Conservation (phyloP, 148 eudicot genomes). For the Vaccinium darrowii region DNA sequence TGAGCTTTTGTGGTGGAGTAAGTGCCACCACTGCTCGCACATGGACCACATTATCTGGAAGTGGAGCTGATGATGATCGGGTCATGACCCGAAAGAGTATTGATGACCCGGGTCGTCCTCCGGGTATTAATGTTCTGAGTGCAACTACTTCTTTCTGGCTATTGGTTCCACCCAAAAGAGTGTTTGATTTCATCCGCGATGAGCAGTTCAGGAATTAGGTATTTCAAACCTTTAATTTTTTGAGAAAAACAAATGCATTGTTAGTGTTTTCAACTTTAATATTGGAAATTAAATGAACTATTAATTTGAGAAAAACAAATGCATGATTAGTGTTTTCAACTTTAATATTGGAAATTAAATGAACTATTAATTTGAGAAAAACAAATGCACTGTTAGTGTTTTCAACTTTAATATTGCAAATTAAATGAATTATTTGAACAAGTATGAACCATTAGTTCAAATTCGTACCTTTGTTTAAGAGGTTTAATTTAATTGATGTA, state of each 20-base stretch:
- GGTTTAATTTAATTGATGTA: no score
- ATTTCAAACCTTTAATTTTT: not conserved
- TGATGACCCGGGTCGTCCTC: slow-evolving; percentile 43
- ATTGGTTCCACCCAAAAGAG: slow-evolving; percentile 41
- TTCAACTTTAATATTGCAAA: no score
- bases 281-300: not conserved
- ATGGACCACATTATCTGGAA: slow-evolving; percentile 42
- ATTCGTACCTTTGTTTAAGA: no score
- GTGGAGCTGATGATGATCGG: slow-evolving; percentile 38
- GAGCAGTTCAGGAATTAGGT: slow-evolving; percentile 34
- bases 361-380: no score
- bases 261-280: no score
- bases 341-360: no score
- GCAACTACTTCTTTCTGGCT: slow-evolving; percentile 54
- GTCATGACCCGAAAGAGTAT: slow-evolving; percentile 42
- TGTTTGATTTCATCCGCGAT: slow-evolving; percentile 44
- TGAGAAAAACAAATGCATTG: no score
- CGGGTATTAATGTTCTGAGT: slow-evolving; percentile 44
- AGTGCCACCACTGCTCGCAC: slow-evolving; percentile 4
- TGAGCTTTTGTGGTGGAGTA: slow-evolving; percentile 9
- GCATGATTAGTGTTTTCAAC: no score
- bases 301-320: not conserved
- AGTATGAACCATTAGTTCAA: no score
- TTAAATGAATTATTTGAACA: no score
- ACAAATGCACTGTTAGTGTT: no score